Evolutionary conservation across 2,329 filamentous ascomycete species (phyloP).

Genomic region (Lecanicillium sp.): DNA sequence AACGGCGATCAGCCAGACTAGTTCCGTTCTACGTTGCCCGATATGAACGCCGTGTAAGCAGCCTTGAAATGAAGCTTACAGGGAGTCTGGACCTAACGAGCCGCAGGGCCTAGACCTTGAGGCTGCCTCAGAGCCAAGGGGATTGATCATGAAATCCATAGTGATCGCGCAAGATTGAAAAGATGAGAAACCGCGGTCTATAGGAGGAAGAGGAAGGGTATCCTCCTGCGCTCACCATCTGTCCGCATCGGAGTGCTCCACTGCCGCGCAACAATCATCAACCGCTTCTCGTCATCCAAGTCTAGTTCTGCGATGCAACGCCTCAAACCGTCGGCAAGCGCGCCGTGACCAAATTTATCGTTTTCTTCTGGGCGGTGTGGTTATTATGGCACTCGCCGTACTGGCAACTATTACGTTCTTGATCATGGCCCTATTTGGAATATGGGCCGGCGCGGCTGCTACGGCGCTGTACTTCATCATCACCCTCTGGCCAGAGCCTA

Average conservation of each 20-base stretch:
- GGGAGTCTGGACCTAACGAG: neutral
- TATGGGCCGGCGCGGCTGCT: constrained; percentile 18
- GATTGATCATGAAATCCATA: no score
- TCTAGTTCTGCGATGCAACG: constrained; percentile 19
- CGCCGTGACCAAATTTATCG: constrained; percentile 19
- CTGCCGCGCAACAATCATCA: constrained; percentile 22
- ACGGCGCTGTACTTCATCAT: constrained; percentile 24
- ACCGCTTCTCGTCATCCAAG: constrained; percentile 21
- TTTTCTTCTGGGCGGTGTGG: constrained; percentile 9
- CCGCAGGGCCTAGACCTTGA: neutral
- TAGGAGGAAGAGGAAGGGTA: no score
- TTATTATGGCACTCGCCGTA: neutral
- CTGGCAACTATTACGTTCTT: neutral
- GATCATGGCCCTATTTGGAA: constrained; percentile 14
- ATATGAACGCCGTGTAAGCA: neutral
- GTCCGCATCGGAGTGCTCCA: constrained; percentile 18
- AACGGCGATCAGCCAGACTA: neutral
- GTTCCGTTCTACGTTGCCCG: neutral
- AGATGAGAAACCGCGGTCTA: no score
- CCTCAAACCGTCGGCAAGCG: constrained; percentile 24
- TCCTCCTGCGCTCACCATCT: constrained; percentile 20
- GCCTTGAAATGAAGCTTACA: constrained; percentile 1
- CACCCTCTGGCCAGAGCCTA: constrained; percentile 22
- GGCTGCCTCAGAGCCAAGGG: no score
- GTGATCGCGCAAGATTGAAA: no score